Evolutionary conservation across 2,329 filamentous ascomycete species (phyloP), one percentile per base, ranked within the genome.

Genomic region (Pseudogymnoascus verrucosus): DNA sequence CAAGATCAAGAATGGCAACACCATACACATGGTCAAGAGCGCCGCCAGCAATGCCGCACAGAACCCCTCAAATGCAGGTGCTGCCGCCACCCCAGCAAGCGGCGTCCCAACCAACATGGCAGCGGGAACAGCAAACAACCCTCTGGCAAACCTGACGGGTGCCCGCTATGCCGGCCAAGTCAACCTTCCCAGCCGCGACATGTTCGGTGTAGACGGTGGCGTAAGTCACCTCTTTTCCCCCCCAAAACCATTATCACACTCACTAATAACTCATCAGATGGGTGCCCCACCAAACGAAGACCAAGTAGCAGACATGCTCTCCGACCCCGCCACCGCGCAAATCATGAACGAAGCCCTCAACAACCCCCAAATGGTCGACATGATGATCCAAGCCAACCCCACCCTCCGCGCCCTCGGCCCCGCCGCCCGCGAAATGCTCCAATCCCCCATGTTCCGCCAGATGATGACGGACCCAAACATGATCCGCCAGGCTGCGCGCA

Each of bases 1-100:
- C 80, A 98, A 97, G 81, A 93, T 99, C 77, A 97, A 97, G 82
- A 83, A 91, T 68, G 92, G 93, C 67, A 95, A 98, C 77, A 98
- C 93, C 16, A 87, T 99, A 70, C 95, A 99, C 76, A 84, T 99
- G 71, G 95, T 99, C 71, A 97, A 96, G 81, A 96, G 92, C 74
- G 93, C 95, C 51, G 90, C 90, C 65, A 97, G 93, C 82, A 74
- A 74, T 66, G 67, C 67, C 14, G 63, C 67, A n/a, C 82, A 82
- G 66, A 81, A 82, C 64, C 82, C 81, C 54, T 77, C 78, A 60
- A 71, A 79, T 5, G 72, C 78, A 14, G 73, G 78, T 23, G 71
- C 77, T 28, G 71, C 80, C 7, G 73, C 79, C 1, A 74, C 78
- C 28, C 68, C 77, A 3, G 79, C 84, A 1, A 81, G 85, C 47